Conservation (phyloP, 192 early-diverging fungal genomes). For the Umbelopsis sp. region DNA sequence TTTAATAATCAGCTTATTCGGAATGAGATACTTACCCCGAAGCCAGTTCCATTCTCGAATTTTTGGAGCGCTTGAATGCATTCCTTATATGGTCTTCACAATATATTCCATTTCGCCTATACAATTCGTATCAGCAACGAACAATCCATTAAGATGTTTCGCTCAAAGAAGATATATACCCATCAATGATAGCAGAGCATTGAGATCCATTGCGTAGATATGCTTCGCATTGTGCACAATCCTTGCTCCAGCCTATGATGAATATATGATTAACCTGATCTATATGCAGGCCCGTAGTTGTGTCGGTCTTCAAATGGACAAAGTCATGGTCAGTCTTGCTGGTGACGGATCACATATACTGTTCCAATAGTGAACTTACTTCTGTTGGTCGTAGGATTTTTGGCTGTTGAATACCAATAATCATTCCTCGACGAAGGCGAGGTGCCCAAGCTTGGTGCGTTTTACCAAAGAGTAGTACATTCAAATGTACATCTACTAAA, state of each 20-base stretch:
- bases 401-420: constrained; percentile 1
- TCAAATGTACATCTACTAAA: neutral
- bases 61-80: neutral
- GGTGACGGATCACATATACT: neutral
- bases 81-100: constrained; percentile 4
- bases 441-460: neutral
- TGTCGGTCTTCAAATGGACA: neutral
- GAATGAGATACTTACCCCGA: neutral
- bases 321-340: neutral
- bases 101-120: constrained; percentile 5
- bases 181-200: neutral
- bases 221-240: constrained; percentile 4
- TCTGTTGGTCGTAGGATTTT: neutral
- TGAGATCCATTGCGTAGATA: neutral
- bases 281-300: neutral
- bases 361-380: neutral
- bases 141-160: neutral
- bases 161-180: neutral
- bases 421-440: neutral
- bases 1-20: neutral
- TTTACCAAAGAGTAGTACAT: neutral
- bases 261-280: neutral
- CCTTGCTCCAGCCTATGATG: constrained; percentile 9
- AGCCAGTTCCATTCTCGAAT: constrained; percentile 7
- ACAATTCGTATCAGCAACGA: neutral